A percentile compares a stretch with the other conserved stretches of the same genome.
phyloP scores from a whole-genome alignment of 2,329 filamentous ascomycete genomes.

The Aspergillus tubingensis region DNA sequence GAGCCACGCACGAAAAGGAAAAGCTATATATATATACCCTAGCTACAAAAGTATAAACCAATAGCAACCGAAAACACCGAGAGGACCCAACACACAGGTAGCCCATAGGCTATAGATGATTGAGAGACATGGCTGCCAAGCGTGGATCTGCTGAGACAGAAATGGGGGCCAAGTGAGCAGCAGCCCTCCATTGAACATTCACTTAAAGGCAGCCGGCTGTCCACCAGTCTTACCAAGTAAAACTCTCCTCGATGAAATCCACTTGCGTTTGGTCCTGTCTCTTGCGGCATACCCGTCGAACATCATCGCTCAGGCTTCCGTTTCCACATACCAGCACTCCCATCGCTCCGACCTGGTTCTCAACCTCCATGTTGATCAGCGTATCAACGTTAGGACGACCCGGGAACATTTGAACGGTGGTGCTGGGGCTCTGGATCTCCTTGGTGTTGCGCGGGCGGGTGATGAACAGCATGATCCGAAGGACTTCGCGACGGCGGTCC shows the following conservation, averaged over 20 bases:
- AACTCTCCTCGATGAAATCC: conserved; percentile 77
- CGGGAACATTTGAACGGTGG: conserved; percentile 87
- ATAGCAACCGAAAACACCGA: background rate
- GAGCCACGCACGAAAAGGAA: background rate
- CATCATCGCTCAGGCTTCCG: conserved; percentile 73
- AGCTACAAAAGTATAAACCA: background rate
- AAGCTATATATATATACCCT: conserved; percentile 1
- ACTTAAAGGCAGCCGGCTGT: background rate
- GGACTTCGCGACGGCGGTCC: conserved; percentile 76
- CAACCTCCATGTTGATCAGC: conserved; percentile 78
- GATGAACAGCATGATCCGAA: conserved; percentile 86
- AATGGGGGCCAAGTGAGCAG: background rate
- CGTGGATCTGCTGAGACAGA: background rate
- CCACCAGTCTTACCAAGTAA: conserved; percentile 49
- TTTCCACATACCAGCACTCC: conserved; percentile 80
- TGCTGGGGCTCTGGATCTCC: conserved; percentile 74
- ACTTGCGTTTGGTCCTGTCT: conserved; percentile 64
- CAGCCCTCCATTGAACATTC: background rate
- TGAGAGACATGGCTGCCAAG: background rate
- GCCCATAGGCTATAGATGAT: background rate
- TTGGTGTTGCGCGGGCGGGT: conserved; percentile 82
- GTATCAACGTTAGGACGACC: conserved; percentile 81
- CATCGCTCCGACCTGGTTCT: conserved; percentile 83
- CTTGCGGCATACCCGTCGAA: conserved; percentile 66
- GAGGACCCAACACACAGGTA: background rate